These are phyloP conservation scores for Arthroderma sp. DNA, from an alignment of 2,329 filamentous ascomycete genomes.

Conservation along the genomic window DNA sequence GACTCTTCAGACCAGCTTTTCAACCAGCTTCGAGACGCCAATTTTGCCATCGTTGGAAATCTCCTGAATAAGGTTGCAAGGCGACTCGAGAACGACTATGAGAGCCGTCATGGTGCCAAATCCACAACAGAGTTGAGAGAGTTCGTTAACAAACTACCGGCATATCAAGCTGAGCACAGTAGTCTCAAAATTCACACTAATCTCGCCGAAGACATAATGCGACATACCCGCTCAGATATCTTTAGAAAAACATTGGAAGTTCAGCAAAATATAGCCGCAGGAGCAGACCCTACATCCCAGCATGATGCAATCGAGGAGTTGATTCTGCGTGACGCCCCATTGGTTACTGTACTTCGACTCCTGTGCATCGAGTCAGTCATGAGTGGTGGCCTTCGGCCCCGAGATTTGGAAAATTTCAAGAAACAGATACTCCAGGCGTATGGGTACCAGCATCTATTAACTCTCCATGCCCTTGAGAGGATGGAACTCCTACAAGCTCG, in stretches of 20 bases:
- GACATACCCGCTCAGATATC: slow-evolving; percentile 74
- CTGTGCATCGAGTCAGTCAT: slow-evolving; percentile 87
- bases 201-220: slow-evolving; percentile 89
- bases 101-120: slow-evolving; percentile 72
- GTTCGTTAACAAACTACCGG: slow-evolving; percentile 86
- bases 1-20: slow-evolving; percentile 85
- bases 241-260: slow-evolving; percentile 84
- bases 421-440: slow-evolving; percentile 82
- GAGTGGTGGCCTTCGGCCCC: slow-evolving; percentile 72
- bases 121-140: slow-evolving; percentile 84
- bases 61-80: slow-evolving; percentile 83
- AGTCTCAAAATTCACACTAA: slow-evolving; percentile 86
- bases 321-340: slow-evolving; percentile 72
- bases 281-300: slow-evolving; percentile 75
- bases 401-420: slow-evolving; percentile 82
- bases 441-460: slow-evolving; percentile 86
- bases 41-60: slow-evolving; percentile 87
- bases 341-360: slow-evolving; percentile 70
- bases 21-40: slow-evolving; percentile 73
- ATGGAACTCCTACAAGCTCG: slow-evolving; percentile 72
- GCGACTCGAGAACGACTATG: slow-evolving; percentile 74
- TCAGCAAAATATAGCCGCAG: slow-evolving; percentile 87
- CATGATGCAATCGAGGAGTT: slow-evolving; percentile 87
- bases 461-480: slow-evolving; percentile 76
- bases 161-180: slow-evolving; percentile 84